A percentile compares a stretch with the other conserved stretches of the same genome.
Conservation (phyloP, 192 early-diverging fungal species). For the Backusella australiensis region DNA sequence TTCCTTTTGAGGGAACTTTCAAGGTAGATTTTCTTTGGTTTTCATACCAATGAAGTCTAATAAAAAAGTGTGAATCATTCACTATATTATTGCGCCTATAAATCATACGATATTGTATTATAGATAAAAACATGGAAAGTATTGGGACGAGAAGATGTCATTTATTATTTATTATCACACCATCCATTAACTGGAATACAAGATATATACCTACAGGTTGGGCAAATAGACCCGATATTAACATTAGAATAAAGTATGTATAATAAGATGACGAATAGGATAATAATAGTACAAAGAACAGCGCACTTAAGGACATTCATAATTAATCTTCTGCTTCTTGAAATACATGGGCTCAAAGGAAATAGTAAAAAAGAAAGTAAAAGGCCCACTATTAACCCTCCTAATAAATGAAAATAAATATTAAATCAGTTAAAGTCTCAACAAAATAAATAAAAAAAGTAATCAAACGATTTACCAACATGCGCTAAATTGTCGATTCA, state of each 20-base stretch:
- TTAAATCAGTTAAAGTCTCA: background rate
- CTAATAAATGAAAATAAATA: background rate
- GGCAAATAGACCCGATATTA: slow-evolving; percentile 40
- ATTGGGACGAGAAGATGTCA: background rate
- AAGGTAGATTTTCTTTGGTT: no score
- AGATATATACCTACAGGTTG: slow-evolving; percentile 58
- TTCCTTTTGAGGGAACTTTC: no score
- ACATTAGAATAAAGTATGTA: slow-evolving; percentile 46
- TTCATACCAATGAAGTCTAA: no score
- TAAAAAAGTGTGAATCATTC: no score
- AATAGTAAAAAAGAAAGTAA: slow-evolving; percentile 11
- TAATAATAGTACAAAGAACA: slow-evolving; percentile 38
- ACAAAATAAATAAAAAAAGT: background rate
- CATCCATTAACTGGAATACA: slow-evolving; percentile 49
- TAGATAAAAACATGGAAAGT: no score
- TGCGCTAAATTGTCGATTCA: slow-evolving; percentile 84
- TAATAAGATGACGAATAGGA: slow-evolving; percentile 45
- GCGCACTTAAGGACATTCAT: slow-evolving; percentile 33
- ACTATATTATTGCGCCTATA: no score
- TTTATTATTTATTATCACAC: slow-evolving; percentile 39
- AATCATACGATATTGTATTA: no score
- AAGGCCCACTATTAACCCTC: slow-evolving; percentile 13
- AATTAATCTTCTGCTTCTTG: slow-evolving; percentile 17
- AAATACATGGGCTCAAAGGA: slow-evolving; percentile 5
- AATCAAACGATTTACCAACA: slow-evolving; percentile 40